These are phyloP conservation scores for Coriolopsis trogii DNA, from an alignment of 1,284 basidiomycete genomes.

Conservation along the genomic window DNA sequence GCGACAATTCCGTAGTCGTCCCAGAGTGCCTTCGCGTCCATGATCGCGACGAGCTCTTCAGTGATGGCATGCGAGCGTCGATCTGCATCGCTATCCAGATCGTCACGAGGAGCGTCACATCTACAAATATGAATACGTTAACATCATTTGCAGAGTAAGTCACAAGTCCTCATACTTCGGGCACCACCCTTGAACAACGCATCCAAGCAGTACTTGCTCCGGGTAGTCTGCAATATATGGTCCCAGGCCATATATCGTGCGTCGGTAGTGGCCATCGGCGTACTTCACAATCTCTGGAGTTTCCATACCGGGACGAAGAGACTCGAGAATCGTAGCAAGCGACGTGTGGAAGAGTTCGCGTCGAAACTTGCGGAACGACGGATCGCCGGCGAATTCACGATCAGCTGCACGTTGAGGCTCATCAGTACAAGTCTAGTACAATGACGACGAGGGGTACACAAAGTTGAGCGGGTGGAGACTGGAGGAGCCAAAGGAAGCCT, in stretches of 20 bases:
- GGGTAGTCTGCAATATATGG: conserved; percentile 17
- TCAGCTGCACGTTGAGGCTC: too few species aligned
- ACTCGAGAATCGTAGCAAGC: too few species aligned
- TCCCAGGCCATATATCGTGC: conserved; percentile 6
- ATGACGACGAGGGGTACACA: too few species aligned
- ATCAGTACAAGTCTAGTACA: too few species aligned
- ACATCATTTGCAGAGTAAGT: too few species aligned
- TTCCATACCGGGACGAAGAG: conserved; percentile 5
- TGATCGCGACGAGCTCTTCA: conserved; percentile 1
- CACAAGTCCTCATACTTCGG: conserved; percentile 4
- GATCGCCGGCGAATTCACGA: too few species aligned
- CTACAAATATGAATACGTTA: too few species aligned
- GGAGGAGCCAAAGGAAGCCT: too few species aligned
- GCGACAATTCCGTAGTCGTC: conserved; percentile 23
- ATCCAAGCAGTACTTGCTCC: not conserved
- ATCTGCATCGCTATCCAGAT: conserved; percentile 13
- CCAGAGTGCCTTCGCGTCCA: conserved; percentile 15
- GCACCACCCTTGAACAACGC: conserved; percentile 12
- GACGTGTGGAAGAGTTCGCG: too few species aligned
- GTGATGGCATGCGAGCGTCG: conserved; percentile 15
- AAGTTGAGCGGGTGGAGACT: too few species aligned
- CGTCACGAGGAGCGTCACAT: conserved; percentile 9
- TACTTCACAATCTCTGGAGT: conserved; percentile 4
- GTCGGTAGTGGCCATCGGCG: conserved; percentile 12
- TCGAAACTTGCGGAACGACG: too few species aligned